Evolutionary conservation across 2,329 filamentous ascomycete species (phyloP).

Genomic region (Ascochyta fabae): DNA sequence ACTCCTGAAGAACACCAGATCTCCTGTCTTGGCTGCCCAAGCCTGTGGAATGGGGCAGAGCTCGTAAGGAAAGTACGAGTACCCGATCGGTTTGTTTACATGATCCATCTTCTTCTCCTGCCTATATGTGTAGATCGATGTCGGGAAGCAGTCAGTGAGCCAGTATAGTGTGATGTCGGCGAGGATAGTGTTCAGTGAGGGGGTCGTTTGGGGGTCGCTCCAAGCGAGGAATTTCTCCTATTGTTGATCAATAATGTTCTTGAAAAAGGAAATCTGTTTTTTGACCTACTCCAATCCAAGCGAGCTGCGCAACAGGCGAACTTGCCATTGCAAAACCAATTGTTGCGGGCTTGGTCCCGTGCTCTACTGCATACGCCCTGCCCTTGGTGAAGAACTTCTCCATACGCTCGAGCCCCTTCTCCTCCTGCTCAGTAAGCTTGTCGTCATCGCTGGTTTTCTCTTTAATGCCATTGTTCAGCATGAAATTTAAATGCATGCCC

Average conservation of each 20-base stretch:
- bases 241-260: not conserved
- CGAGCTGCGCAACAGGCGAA: constrained; percentile 63
- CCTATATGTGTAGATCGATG: constrained; percentile 60
- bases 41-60: constrained; percentile 48
- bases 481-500: constrained; percentile 47
- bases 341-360: constrained; percentile 62
- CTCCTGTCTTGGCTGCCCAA: constrained; percentile 50
- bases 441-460: constrained; percentile 25
- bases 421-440: constrained; percentile 43
- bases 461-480: constrained; percentile 27
- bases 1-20: constrained; percentile 45
- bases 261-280: not conserved
- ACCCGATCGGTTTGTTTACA: constrained; percentile 53
- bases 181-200: constrained; percentile 54
- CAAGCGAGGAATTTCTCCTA: constrained; percentile 63
- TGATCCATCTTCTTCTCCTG: constrained; percentile 33
- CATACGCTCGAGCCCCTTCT: constrained; percentile 47
- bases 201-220: constrained; percentile 52
- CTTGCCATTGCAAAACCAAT: constrained; percentile 62
- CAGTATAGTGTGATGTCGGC: constrained; percentile 62
- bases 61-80: constrained; percentile 54
- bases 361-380: constrained; percentile 59
- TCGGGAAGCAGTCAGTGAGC: constrained; percentile 59
- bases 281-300: constrained; percentile 58
- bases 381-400: constrained; percentile 53